Evolutionary conservation across 164 flowering plant genomes (phyloP), one percentile per base, ranked within the genome.

Genomic region (Chimonanthus praecox): DNA sequence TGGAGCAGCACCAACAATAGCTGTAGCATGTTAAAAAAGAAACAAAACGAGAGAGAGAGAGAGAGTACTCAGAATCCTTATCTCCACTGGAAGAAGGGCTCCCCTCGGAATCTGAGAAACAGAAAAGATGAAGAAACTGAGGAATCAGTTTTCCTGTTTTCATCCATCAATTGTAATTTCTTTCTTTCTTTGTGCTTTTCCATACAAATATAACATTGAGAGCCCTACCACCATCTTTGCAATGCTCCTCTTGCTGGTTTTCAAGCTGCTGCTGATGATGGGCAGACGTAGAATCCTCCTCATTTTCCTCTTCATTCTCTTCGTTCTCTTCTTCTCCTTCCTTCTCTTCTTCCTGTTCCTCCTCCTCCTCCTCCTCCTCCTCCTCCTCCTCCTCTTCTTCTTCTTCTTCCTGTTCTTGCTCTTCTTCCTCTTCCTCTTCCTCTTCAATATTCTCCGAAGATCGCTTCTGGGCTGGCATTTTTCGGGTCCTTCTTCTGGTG

Each of bases 381-480:
- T 3, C 33, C 65, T 62, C 33, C 33, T 62, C 33, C 2, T 33
- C 33, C 10, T 66, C 68, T 9, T 44, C 68, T 5, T 44, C 33
- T 33, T 33, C 33, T 33, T 33, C 33, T 33, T 33, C 33, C 21
- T 16, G 33, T n/a, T 11, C 13, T 10, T 62, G 33, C 6, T 62
- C 65, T 1, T 62, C 65, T 5, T 62, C 65, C 20, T 62, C 65
- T 5, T 62, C 65, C 20, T 62, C 65, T 62, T 62, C 65, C 65
- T n/a, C 21, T 33, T 62, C 20, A 8, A 62, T 20, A 62, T 62
- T 62, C 33, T 62, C 65, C 21, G 65, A 50, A 21, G 70, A 48
- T 16, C 75, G 75, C 69, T 72, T 72, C 62, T 72, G 75, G 13
- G 75, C 75, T 43, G 75, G 69, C 75, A 72, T 72, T 64, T 15